Base-by-base conservation (phyloP, 306 rosid genomes). In the Vachellia collinsii region DNA sequence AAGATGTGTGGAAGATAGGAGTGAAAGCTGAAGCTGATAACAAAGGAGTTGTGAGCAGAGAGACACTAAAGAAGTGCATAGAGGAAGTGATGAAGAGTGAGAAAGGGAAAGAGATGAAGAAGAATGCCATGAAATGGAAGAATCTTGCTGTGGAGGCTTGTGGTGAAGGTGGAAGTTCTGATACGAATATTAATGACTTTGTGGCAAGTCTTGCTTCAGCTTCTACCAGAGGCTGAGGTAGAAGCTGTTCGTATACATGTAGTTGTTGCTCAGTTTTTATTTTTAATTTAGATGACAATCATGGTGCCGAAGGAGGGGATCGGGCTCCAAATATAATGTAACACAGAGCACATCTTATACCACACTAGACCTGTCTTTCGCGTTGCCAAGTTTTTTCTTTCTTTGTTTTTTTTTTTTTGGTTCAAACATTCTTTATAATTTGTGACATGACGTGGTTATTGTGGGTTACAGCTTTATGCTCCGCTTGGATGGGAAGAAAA, bases 151-250 rank as follows among this genome's bases (percentile, higher is more conserved):
- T 12, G 1, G 42, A 42, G 16, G 53, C 73, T 68, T 68, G 36
- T 42, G 73, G n/a, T 41, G 29, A 68, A 3, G 73, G 73, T n/a
- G 73, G 73, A 68, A 68, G 73, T 20, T 3, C 36, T n/a, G 53
- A 68, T 11, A 42, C 5, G 51, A 11, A 68, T 11, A 42, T 68
- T 42, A 53, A 68, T 17, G 53, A 68, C 17, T 42, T 68, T 42
- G 37, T 68, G 13, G 34, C 36, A 17, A 68, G 73, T 5, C 11
- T 68, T 37, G 44, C 1, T 53, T 8, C 61, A 53, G 8, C 61
- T 19, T 53, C 61, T 53, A 53, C 10, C 61, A 6, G 7, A 53
- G 7, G 61, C 61, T 53, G 23, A 53, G 61, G 11, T 7, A n/a
- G 61, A 53, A 53, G 25, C 22, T 56, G 34, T 29, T 29, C 34